A percentile compares a stretch with the other conserved stretches of the same genome.
phyloP scores from a whole-genome alignment of 176 grass and related monocot species.

The Carex littledalei region DNA sequence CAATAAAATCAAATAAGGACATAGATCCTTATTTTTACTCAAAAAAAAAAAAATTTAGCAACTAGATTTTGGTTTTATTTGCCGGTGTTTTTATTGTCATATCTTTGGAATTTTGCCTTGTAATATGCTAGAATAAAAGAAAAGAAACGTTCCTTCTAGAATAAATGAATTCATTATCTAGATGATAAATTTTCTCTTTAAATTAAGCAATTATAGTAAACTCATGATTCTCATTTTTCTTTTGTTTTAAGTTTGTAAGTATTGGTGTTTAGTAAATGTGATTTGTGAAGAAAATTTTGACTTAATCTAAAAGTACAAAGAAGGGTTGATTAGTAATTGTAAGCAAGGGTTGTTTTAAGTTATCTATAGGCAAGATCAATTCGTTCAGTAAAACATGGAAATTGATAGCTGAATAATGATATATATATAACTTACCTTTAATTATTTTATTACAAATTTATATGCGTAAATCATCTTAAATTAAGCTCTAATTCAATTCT shows the following conservation, averaged over 20 bases:
- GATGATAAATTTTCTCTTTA: background rate
- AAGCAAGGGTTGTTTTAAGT: no score
- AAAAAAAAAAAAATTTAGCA: no score
- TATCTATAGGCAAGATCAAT: background rate
- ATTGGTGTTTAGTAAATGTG: background rate
- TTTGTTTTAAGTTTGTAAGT: background rate
- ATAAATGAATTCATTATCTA: background rate
- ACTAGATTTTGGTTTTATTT: no score
- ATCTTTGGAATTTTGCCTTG: background rate
- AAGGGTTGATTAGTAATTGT: no score
- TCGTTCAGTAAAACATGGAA: background rate
- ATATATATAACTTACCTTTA: no score
- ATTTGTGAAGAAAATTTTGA: no score
- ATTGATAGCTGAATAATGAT: background rate
- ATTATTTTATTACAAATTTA: background rate
- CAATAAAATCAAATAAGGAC: no score
- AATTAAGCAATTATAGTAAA: background rate
- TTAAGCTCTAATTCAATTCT: background rate
- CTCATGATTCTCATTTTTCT: background rate
- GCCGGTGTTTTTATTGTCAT: no score
- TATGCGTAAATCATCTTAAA: background rate
- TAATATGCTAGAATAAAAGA: background rate
- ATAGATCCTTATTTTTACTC: no score
- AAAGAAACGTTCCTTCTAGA: background rate
- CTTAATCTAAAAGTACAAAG: no score